These are phyloP conservation scores for Diplodia sapinea DNA, from an alignment of 2,329 filamentous ascomycete species.

Conservation along the genomic window DNA sequence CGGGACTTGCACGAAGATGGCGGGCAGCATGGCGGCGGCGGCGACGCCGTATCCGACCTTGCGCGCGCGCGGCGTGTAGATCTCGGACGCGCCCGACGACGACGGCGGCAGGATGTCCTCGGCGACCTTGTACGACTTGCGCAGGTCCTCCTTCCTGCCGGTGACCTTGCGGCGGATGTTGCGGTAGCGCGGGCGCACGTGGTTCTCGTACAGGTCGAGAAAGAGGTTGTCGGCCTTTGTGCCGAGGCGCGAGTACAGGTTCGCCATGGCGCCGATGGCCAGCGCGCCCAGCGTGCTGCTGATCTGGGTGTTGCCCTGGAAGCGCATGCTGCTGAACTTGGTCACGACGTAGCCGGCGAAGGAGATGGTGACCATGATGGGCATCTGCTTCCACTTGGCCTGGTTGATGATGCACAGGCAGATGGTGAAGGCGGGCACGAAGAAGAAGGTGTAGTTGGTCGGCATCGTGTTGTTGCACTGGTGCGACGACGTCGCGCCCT, in stretches of 20 bases:
- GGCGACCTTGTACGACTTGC: slow-evolving; percentile 7
- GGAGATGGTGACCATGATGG: slow-evolving; percentile 76
- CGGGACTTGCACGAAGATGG: slow-evolving; percentile 75
- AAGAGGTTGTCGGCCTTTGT: slow-evolving; percentile 62
- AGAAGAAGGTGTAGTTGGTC: slow-evolving; percentile 66
- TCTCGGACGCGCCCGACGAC: slow-evolving; percentile 6
- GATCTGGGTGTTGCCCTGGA: slow-evolving; percentile 73
- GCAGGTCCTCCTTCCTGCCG: slow-evolving; percentile 33
- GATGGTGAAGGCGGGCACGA: slow-evolving; percentile 74
- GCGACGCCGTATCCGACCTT: slow-evolving; percentile 74
- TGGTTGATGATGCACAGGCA: slow-evolving; percentile 78
- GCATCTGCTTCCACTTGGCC: slow-evolving; percentile 77
- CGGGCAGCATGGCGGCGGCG: slow-evolving; percentile 82
- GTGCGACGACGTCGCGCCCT: slow-evolving; percentile 53
- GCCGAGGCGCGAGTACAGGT: slow-evolving; percentile 75
- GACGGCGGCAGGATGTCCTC: neutral
- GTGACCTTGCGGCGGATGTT: slow-evolving; percentile 42
- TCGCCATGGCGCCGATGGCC: slow-evolving; percentile 76
- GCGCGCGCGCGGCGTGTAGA: slow-evolving; percentile 41
- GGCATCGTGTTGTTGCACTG: slow-evolving; percentile 56
- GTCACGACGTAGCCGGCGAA: slow-evolving; percentile 77
- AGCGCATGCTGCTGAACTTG: slow-evolving; percentile 71
- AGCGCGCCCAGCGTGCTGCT: slow-evolving; percentile 79
- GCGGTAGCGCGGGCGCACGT: slow-evolving; percentile 50
- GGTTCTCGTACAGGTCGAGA: slow-evolving; percentile 61